A percentile compares a stretch with the other conserved stretches of the same genome.
These are phyloP conservation scores for Wickerhamiella parazyma DNA, from an alignment of 805 yeast genomes.

Conservation along the genomic window DNA sequence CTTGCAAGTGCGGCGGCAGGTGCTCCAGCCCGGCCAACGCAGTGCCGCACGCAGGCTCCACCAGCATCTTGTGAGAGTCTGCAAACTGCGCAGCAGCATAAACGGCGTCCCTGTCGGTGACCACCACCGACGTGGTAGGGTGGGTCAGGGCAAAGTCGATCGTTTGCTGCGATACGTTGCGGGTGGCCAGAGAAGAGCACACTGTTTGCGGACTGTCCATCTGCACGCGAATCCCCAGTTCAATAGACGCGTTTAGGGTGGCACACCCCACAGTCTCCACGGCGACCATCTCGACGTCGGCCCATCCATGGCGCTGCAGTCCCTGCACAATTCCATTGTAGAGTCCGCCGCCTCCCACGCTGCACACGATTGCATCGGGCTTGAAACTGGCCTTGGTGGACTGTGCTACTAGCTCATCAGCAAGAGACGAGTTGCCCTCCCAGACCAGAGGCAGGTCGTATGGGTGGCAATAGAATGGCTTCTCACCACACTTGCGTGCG, in stretches of 20 bases:
- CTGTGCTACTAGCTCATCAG: conserved; percentile 73
- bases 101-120: conserved; percentile 45
- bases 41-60: conserved; percentile 68
- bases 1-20: neutral
- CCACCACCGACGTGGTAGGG: conserved; percentile 32
- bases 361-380: conserved; percentile 61
- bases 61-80: conserved; percentile 36
- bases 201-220: conserved; percentile 35
- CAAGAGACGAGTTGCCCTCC: conserved; percentile 91
- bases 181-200: conserved; percentile 54
- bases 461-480: conserved; percentile 77
- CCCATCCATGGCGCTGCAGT: conserved; percentile 42
- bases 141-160: conserved; percentile 33
- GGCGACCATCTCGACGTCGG: conserved; percentile 29
- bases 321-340: conserved; percentile 80
- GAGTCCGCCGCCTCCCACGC: conserved; percentile 95
- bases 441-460: conserved; percentile 84
- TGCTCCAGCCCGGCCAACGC: conserved; percentile 35
- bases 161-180: conserved; percentile 39
- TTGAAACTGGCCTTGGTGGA: conserved; percentile 28
- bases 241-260: conserved; percentile 35
- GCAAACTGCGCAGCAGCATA: conserved; percentile 39
- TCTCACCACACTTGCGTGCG: conserved; percentile 27
- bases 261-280: conserved; percentile 37
- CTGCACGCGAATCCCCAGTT: conserved; percentile 32